Percentiles rank a stretch among this genome's conserved stretches.
These are phyloP conservation scores for Eragrostis tef DNA, from an alignment of 202 grass and related monocot genomes.

Conservation along the genomic window DNA sequence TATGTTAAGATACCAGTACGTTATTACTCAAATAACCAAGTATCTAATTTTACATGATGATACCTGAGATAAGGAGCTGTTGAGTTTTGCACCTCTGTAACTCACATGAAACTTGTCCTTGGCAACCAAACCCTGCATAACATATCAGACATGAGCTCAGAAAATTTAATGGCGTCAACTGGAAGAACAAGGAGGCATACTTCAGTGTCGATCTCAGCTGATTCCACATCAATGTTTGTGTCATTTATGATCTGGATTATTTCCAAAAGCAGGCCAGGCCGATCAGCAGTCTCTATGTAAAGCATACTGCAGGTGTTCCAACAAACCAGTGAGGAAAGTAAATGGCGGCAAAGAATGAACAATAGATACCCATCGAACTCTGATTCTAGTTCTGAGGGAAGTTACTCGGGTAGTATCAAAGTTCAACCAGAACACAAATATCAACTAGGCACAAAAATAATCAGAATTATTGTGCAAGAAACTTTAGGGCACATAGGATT, in stretches of 20 bases:
- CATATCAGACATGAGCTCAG: constrained; percentile 22
- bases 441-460: not conserved
- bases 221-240: constrained; percentile 82
- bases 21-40: constrained; percentile 16
- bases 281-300: constrained; percentile 97
- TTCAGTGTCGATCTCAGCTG: constrained; percentile 94
- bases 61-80: constrained; percentile 83
- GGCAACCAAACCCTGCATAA: constrained; percentile 79
- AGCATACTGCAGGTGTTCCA: constrained; percentile 62
- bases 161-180: not conserved
- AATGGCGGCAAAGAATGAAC: constrained; percentile 1
- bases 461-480: not conserved
- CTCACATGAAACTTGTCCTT: constrained; percentile 99
- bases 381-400: constrained; percentile 27
- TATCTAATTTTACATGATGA: not conserved
- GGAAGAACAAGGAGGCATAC: constrained; percentile 49
- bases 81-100: constrained; percentile 93
- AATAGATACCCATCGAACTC: not conserved
- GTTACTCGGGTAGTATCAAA: not conserved
- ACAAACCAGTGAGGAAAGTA: constrained; percentile 42
- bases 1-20: not conserved
- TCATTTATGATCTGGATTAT: constrained; percentile 79
- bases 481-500: not conserved
- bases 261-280: constrained; percentile 80
- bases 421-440: not conserved